Evolutionary conservation across 495 filamentous ascomycete species (phyloP).

Genomic region (Penicillium taxi): DNA sequence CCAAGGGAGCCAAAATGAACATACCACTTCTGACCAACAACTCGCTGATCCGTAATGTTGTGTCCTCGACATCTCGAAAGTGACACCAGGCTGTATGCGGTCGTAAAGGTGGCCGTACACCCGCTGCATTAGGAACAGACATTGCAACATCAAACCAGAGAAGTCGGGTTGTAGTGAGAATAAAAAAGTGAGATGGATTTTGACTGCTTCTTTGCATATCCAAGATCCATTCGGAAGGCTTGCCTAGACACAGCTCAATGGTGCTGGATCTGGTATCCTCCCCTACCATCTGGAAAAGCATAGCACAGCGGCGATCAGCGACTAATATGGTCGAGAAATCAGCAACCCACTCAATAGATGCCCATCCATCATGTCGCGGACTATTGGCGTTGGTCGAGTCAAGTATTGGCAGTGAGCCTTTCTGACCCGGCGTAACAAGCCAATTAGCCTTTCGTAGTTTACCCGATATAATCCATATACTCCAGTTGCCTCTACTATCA

Average conservation of each 20-base stretch:
- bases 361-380: conserved; percentile 43
- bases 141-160: conserved; percentile 31
- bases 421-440: conserved; percentile 16
- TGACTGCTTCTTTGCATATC: conserved; percentile 40
- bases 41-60: conserved; percentile 31
- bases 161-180: conserved; percentile 46
- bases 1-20: conserved; percentile 1
- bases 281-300: conserved; percentile 31
- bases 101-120: conserved; percentile 10
- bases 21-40: conserved; percentile 26
- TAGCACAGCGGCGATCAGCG: conserved; percentile 34
- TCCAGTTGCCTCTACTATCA: conserved; percentile 67
- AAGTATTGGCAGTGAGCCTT: conserved; percentile 26
- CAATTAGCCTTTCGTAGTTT: conserved; percentile 23
- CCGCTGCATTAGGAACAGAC: conserved; percentile 2
- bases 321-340: conserved; percentile 39
- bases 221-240: conserved; percentile 46
- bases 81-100: conserved; percentile 37
- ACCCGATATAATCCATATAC: conserved; percentile 59
- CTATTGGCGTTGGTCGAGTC: conserved; percentile 13
- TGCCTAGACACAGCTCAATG: conserved; percentile 31
- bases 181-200: conserved; percentile 44
- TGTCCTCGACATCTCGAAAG: conserved; percentile 40
- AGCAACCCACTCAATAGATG: conserved; percentile 41
- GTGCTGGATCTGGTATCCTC: conserved; percentile 12